phyloP scores from a whole-genome alignment of 2,329 filamentous ascomycete genomes.

The Lizonia empirigonia region DNA sequence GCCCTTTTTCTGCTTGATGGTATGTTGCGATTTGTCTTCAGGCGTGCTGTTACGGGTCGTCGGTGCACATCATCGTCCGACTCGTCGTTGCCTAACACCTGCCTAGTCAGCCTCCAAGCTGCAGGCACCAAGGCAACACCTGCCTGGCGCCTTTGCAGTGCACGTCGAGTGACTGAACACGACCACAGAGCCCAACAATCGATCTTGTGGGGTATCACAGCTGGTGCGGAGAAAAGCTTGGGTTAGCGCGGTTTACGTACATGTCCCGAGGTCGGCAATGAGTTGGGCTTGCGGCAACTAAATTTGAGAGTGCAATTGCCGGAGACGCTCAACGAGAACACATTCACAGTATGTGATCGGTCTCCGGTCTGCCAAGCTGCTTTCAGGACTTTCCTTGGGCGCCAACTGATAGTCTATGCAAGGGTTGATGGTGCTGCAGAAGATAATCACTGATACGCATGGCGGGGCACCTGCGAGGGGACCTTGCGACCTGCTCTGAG shows the following conservation, averaged over 20 bases:
- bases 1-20: not conserved
- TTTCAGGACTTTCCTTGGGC: not conserved
- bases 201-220: not conserved
- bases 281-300: slow-evolving; percentile 1
- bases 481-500: slow-evolving; percentile 2
- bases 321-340: no score
- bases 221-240: not conserved
- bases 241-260: slow-evolving; percentile 6
- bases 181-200: not conserved
- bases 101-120: not conserved
- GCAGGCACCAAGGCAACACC: slow-evolving; percentile 6
- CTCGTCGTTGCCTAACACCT: slow-evolving; percentile 1
- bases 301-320: slow-evolving; percentile 1
- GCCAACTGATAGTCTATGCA: not conserved
- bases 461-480: not conserved
- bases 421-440: not conserved
- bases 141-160: not conserved
- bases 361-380: not conserved
- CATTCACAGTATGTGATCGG: not conserved
- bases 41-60: not conserved
- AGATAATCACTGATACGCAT: not conserved
- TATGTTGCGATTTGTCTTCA: not conserved
- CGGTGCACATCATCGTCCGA: not conserved
- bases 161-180: not conserved
- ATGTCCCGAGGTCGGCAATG: slow-evolving; percentile 10